A percentile compares a stretch with the other conserved stretches of the same genome.
phyloP scores from a whole-genome alignment of 2,329 filamentous ascomycete genomes.

The Bretziella fagacearum region DNA sequence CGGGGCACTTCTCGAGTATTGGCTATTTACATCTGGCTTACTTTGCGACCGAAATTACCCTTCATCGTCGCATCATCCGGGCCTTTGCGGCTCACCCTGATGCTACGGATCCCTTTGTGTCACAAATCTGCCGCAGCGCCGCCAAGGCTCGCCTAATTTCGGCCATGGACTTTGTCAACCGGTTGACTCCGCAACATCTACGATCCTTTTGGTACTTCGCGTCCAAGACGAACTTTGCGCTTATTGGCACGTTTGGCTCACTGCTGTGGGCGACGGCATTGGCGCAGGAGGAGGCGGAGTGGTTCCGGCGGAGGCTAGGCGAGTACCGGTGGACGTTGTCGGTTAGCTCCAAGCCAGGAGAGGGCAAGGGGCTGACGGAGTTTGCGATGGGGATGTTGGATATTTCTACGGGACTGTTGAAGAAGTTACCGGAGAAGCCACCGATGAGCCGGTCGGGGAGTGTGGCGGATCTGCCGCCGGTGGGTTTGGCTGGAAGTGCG shows the following conservation, averaged over 20 bases:
- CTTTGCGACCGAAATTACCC: slow-evolving; percentile 84
- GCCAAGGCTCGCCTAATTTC: slow-evolving; percentile 89
- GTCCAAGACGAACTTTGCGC: slow-evolving; percentile 76
- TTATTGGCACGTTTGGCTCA: slow-evolving; percentile 87
- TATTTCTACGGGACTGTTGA: slow-evolving; percentile 50
- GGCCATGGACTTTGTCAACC: slow-evolving; percentile 94
- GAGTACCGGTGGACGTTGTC: slow-evolving; percentile 92
- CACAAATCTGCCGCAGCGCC: slow-evolving; percentile 82
- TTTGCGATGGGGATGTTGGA: slow-evolving; percentile 69
- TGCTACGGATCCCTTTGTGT: slow-evolving; percentile 57
- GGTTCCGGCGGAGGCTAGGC: slow-evolving; percentile 68
- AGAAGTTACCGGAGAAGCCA: slow-evolving; percentile 55
- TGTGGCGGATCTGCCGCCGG: slow-evolving; percentile 26
- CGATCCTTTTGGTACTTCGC: slow-evolving; percentile 89
- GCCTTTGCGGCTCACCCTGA: slow-evolving; percentile 38
- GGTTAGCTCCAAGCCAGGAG: slow-evolving; percentile 60
- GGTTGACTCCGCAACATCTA: slow-evolving; percentile 69
- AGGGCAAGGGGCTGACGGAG: slow-evolving; percentile 39
- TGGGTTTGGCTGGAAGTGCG: slow-evolving; percentile 13
- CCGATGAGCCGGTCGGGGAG: slow-evolving; percentile 41
- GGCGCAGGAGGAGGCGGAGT: slow-evolving; percentile 75
- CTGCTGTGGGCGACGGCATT: slow-evolving; percentile 80
- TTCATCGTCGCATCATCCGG: slow-evolving; percentile 79
- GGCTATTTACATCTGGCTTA: slow-evolving; percentile 81
- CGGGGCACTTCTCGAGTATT: slow-evolving; percentile 37